These are phyloP conservation scores for Venturiaceae sp. DNA, from an alignment of 2,329 filamentous ascomycete species.

Conservation along the genomic window DNA sequence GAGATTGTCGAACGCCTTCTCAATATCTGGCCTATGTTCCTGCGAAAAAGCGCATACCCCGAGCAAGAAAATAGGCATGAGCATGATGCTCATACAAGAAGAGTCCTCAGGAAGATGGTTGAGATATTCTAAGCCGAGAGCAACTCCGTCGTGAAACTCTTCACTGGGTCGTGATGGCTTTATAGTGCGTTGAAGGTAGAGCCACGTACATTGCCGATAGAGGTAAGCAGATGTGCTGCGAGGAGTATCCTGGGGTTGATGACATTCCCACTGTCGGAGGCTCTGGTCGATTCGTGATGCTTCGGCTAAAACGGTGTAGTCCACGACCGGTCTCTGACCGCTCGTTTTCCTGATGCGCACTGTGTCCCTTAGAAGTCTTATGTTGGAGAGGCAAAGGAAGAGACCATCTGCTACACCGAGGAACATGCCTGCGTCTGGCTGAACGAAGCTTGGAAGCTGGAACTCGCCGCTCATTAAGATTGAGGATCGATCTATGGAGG, in stretches of 20 bases:
- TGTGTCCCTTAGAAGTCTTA: slow-evolving; percentile 65
- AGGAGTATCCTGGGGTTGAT: slow-evolving; percentile 38
- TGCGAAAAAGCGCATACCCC: slow-evolving; percentile 50
- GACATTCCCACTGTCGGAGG: slow-evolving; percentile 65
- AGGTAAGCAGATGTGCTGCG: slow-evolving; percentile 49
- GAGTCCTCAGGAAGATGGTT: slow-evolving; percentile 44
- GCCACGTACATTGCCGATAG: slow-evolving; percentile 54
- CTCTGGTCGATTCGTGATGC: slow-evolving; percentile 67
- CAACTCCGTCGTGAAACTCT: slow-evolving; percentile 47
- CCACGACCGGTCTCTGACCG: slow-evolving; percentile 56
- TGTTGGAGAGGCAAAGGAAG: slow-evolving; percentile 68
- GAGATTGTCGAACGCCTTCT: slow-evolving; percentile 42
- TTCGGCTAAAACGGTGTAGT: slow-evolving; percentile 62
- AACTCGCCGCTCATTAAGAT: slow-evolving; percentile 44
- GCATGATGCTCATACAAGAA: slow-evolving; percentile 47
- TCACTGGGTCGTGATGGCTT: slow-evolving; percentile 44
- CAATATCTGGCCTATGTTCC: slow-evolving; percentile 45
- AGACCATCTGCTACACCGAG: slow-evolving; percentile 76
- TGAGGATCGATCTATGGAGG: slow-evolving; percentile 42
- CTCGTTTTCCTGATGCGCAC: slow-evolving; percentile 59
- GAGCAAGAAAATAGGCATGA: slow-evolving; percentile 52
- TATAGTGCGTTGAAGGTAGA: slow-evolving; percentile 53
- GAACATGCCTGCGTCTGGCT: slow-evolving; percentile 49
- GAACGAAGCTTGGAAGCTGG: slow-evolving; percentile 43
- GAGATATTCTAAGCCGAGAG: slow-evolving; percentile 48